Evolutionary conservation across 2,329 filamentous ascomycete genomes (phyloP).

Genomic region (Diaporthe sp.): DNA sequence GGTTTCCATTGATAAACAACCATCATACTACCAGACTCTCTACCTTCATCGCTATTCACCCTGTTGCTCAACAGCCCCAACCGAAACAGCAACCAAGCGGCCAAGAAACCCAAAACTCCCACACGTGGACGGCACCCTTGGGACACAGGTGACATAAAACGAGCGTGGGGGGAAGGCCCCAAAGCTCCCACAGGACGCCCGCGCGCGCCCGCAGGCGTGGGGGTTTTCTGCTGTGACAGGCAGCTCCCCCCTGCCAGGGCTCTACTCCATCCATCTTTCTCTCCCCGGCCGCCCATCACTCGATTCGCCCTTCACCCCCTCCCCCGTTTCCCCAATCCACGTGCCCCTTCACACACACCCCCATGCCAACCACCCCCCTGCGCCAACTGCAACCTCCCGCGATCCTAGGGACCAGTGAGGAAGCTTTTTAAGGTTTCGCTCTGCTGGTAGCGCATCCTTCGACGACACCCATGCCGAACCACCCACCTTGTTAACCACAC

Average conservation of each 20-base stretch:
- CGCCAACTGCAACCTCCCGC: constrained; percentile 20
- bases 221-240: constrained; percentile 4
- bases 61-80: not conserved
- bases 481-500: not conserved
- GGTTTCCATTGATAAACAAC: not conserved
- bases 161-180: not conserved
- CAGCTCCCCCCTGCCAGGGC: not conserved
- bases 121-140: not conserved
- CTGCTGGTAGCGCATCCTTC: constrained; percentile 1
- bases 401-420: not conserved
- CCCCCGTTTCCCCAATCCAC: constrained; percentile 7
- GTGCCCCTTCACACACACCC: not conserved
- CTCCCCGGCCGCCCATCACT: not conserved
- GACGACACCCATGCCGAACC: constrained; percentile 3
- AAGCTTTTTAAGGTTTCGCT: constrained; percentile 16
- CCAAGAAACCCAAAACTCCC: not conserved
- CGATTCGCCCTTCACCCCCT: not conserved
- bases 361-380: not conserved
- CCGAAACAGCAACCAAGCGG: not conserved
- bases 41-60: not conserved
- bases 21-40: too few species aligned
- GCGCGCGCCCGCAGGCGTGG: not conserved
- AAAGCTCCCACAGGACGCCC: not conserved
- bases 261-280: not conserved
- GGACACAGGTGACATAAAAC: constrained; percentile 1